Conservation (phyloP, 495 filamentous ascomycete species). For the Penicillium nucicola region DNA sequence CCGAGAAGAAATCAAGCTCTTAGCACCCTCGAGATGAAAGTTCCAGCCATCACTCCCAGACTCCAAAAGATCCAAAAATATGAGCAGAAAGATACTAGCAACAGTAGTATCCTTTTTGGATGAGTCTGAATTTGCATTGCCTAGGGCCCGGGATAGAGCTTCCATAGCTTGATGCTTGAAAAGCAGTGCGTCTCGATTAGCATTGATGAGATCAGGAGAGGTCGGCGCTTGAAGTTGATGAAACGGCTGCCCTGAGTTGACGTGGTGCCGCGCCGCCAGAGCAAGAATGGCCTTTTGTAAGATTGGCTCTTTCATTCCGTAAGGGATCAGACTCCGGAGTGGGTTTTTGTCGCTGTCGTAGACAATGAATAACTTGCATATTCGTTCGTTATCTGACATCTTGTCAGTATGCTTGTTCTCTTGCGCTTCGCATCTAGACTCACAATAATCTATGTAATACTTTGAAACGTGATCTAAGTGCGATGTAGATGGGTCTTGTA, state of each 20-base stretch:
- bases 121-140: conserved; percentile 5
- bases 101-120: conserved; percentile 30
- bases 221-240: conserved; percentile 9
- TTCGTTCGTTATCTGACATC: conserved; percentile 43
- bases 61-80: conserved; percentile 51
- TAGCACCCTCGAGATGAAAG: conserved; percentile 46
- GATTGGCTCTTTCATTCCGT: conserved; percentile 44
- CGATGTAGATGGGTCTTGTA: conserved; percentile 37
- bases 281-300: conserved; percentile 51
- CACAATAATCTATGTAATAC: conserved; percentile 52
- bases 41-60: conserved; percentile 48
- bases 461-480: conserved; percentile 32
- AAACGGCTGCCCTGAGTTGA: conserved; percentile 32
- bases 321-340: conserved; percentile 48
- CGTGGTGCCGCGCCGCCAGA: conserved; percentile 53
- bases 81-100: conserved; percentile 48
- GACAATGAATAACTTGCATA: conserved; percentile 55
- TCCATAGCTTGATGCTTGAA: conserved; percentile 51
- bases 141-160: conserved; percentile 33
- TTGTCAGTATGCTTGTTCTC: neutral
- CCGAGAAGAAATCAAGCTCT: conserved; percentile 35
- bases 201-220: conserved; percentile 13
- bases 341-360: conserved; percentile 53
- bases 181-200: conserved; percentile 42
- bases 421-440: neutral